These are phyloP conservation scores for Fistulina hepatica DNA, from an alignment of 1,284 basidiomycete genomes.

Conservation along the genomic window DNA sequence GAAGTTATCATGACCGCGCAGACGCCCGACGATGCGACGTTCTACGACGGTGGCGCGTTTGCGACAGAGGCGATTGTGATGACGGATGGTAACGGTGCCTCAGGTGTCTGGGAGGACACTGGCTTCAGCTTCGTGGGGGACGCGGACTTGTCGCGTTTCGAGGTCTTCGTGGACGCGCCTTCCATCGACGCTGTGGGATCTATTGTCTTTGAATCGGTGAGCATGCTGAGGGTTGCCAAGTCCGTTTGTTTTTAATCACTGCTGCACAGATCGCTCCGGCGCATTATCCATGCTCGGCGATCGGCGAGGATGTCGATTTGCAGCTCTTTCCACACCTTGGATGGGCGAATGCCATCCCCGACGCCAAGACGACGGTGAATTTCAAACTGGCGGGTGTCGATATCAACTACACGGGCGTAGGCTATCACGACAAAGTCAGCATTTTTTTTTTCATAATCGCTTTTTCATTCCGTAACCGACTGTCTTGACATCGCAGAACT, in stretches of 20 bases:
- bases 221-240: neutral
- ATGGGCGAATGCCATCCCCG: constrained; percentile 15
- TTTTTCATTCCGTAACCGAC: neutral
- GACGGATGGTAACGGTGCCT: constrained; percentile 4
- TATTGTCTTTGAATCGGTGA: constrained; percentile 9
- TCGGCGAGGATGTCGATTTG: constrained; percentile 8
- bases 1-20: constrained; percentile 8
- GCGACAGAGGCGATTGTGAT: constrained; percentile 6
- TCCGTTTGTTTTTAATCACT: neutral
- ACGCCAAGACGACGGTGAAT: constrained; percentile 11
- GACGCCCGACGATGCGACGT: no score
- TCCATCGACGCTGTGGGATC: constrained; percentile 5
- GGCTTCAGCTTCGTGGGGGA: constrained; percentile 11
- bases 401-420: constrained; percentile 8
- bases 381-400: constrained; percentile 7
- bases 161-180: constrained; percentile 5
- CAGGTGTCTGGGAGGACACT: constrained; percentile 12
- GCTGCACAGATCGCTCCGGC: constrained; percentile 11
- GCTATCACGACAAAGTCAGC: constrained; percentile 16
- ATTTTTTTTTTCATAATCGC: neutral
- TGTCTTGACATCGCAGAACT: constrained; percentile 10
- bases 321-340: constrained; percentile 12
- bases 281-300: constrained; percentile 11
- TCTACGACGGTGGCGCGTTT: no score
- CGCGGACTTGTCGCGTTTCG: constrained; percentile 2